These are phyloP conservation scores for Pisolithus thermaeus DNA, from an alignment of 1,284 basidiomycete genomes.

Conservation along the genomic window DNA sequence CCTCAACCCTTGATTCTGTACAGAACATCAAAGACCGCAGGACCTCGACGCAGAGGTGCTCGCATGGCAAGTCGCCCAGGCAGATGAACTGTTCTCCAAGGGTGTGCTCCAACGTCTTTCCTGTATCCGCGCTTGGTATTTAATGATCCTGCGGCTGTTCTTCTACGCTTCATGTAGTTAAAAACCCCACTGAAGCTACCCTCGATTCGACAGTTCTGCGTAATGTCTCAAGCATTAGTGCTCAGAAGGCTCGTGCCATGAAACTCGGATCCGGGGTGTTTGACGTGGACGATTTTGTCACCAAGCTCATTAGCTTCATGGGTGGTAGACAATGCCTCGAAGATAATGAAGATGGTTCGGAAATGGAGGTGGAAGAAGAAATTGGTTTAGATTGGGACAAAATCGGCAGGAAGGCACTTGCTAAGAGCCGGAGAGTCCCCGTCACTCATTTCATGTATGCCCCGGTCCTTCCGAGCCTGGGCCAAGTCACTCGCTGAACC, in stretches of 20 bases:
- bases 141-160: not conserved
- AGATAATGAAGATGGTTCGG: conserved; percentile 45
- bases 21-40: conserved; percentile 40
- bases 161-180: conserved; percentile 43
- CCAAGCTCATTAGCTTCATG: conserved; percentile 66
- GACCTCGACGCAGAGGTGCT: conserved; percentile 54
- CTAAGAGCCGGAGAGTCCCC: conserved; percentile 68
- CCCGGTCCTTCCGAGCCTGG: not conserved
- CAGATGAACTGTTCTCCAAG: conserved; percentile 56
- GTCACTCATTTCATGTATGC: conserved; percentile 74
- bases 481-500: conserved; percentile 3
- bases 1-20: not conserved
- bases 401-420: conserved; percentile 67
- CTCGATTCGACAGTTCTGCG: conserved; percentile 72
- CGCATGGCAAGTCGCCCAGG: conserved; percentile 45
- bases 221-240: conserved; percentile 62
- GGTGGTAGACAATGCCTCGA: conserved; percentile 52
- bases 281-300: conserved; percentile 79
- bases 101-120: conserved; percentile 33
- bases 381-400: conserved; percentile 61
- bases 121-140: not conserved
- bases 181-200: conserved; percentile 73
- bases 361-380: conserved; percentile 38
- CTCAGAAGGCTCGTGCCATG: conserved; percentile 80
- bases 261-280: conserved; percentile 78